A percentile compares a stretch with the other conserved stretches of the same genome.
Evolutionary conservation across 2,329 filamentous ascomycete genomes (phyloP).

Genomic region (Teratosphaeria nubilosa): DNA sequence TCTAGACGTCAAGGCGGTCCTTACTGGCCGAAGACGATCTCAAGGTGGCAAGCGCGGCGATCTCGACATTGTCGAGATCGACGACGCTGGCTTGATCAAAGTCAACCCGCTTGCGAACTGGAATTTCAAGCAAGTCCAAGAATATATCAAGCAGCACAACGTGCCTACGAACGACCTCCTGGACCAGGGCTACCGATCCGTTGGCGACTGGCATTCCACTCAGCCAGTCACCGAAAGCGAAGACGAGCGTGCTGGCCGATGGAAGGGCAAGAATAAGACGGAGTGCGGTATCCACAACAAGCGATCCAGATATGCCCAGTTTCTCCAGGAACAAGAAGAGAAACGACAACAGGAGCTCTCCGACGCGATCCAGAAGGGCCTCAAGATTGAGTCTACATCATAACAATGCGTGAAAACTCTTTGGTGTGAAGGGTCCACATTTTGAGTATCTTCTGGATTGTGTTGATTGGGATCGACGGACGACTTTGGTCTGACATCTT

Average conservation of each 20-base stretch:
- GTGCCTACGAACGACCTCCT: constrained; percentile 92
- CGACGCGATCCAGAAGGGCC: constrained; percentile 24
- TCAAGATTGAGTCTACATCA: constrained; percentile 20
- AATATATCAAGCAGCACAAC: constrained; percentile 73
- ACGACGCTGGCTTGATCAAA: constrained; percentile 87
- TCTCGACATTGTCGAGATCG: constrained; percentile 84
- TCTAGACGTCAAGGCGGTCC: constrained; percentile 75
- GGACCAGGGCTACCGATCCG: constrained; percentile 91
- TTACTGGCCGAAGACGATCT: constrained; percentile 83
- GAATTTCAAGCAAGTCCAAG: constrained; percentile 80
- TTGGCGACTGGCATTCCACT: constrained; percentile 98
- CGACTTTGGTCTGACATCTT: constrained; percentile 22
- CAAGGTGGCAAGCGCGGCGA: constrained; percentile 88
- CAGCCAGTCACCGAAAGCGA: constrained; percentile 79
- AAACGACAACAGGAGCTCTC: constrained; percentile 51
- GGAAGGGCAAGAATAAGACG: constrained; percentile 93
- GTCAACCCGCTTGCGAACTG: constrained; percentile 95
- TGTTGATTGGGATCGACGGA: neutral
- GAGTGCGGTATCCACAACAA: constrained; percentile 99
- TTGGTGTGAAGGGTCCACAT: neutral
- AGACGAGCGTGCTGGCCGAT: constrained; percentile 90
- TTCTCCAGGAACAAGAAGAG: constrained; percentile 61
- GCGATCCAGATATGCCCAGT: constrained; percentile 84
- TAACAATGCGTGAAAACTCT: constrained; percentile 1
- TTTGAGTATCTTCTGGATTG: neutral